Evolutionary conservation across 345 rosid species (phyloP), one percentile per base, ranked within the genome.

Genomic region (Euphorbia peplus): DNA sequence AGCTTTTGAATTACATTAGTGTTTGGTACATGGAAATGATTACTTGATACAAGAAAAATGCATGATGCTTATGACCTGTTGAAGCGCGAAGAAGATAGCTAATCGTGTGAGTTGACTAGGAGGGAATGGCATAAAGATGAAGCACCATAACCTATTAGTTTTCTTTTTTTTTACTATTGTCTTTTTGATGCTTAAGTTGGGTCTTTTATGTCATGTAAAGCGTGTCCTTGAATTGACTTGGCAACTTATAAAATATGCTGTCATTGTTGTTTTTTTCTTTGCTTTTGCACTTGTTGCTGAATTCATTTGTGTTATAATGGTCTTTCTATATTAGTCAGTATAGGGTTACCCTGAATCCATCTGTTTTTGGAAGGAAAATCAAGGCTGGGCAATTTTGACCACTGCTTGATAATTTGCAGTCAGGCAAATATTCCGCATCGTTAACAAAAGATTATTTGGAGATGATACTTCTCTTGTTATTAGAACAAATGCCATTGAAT

Each of bases 51-150:
- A 74, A 74, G 76, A 78, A 59, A 80, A 74, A 50, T 67, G 44
- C 65, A 56, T 68, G 70, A 65, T 63, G 79, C 42, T n/a, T 62
- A 65, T 72, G 72, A 64, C 67, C 39, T 69, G 72, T 74, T 74
- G 76, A 75, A 77, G 75, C 39, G 80, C 75, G 81, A 54, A 73
- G 72, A 72, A 59, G 73, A 73, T 63, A 79, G 61, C 63, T 61
- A 30, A 14, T 57, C 26, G 59, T 72, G 66, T 48, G 71, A 65
- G 73, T 69, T 65, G 70, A 28, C 64, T 25, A 69, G 75, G 76
- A 57, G 60, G 63, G 68, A 53, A 65, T 62, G 59, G 76, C 28
- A 25, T 67, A 24, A 41, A 47, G 42, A 32, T 59, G 63, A 50
- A 58, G 70, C 78, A 66, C 37, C 61, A 58, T 69, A 61, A 57